Evolutionary conservation across 805 yeast genomes (phyloP), one percentile per base, ranked within the genome.

Genomic region (Starmera quercuum): DNA sequence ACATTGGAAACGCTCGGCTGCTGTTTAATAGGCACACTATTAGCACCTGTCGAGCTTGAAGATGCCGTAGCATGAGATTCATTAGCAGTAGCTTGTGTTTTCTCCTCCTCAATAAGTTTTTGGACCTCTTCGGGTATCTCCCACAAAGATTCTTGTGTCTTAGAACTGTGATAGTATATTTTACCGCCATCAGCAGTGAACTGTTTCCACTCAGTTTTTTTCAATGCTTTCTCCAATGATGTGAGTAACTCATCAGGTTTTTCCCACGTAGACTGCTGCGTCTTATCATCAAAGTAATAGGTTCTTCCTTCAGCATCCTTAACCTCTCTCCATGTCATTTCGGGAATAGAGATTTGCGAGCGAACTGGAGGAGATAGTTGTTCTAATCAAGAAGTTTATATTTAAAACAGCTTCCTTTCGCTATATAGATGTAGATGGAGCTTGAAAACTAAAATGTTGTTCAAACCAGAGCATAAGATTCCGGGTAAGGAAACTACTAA

Each of bases 231-330:
- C 36, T 67, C 73, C 8, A 58, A 35, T n/a, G 56, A 46, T 4
- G 66, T 57, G 29, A 46, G 54, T 17, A 69, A 48, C 33, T 68
- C 81, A 13, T 57, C 71, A 0, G 96, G 96, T 42, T 76, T 75
- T 18, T 82, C 84, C 95, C 96, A 86, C 32, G 78, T 74, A 0
- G 95, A 76, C 42, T 75, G 75, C 31, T 75, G 71, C 0, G 90
- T 80, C 19, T 52, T 66, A 0, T 71, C 34, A 42, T 87, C 76
- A 54, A 75, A 84, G 56, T 81, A 87, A 58, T 87, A 88, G 1
- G 64, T 61, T 32, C 78, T 64, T 0, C 94, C 92, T 33, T 74
- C 74, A 10, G 71, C 73, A 45, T 81, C 84, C 25, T 61, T 61
- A 10, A 73, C 68, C 39, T 74, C 73, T 47, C 71, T 74, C 95